A percentile compares a stretch with the other conserved stretches of the same genome.
Evolutionary conservation across 2,329 filamentous ascomycete species (phyloP).

Genomic region (Ceratocystis variospora): DNA sequence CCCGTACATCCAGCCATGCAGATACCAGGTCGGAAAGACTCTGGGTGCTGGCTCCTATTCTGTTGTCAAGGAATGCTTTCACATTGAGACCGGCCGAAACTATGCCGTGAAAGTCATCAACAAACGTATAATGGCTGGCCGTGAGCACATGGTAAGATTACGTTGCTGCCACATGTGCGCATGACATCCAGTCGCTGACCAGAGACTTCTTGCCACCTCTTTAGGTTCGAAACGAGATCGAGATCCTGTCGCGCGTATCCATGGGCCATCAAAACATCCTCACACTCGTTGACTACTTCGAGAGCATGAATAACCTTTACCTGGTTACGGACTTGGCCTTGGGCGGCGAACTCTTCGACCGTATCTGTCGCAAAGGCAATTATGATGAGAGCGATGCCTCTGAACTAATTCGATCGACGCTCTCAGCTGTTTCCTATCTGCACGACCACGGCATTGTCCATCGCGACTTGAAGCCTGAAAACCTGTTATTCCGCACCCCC

Average conservation of each 20-base stretch:
- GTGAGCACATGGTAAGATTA: slow-evolving; percentile 80
- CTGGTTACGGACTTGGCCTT: slow-evolving; percentile 93
- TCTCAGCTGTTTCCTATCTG: slow-evolving; percentile 95
- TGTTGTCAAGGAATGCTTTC: slow-evolving; percentile 96
- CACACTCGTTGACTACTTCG: slow-evolving; percentile 96
- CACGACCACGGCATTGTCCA: slow-evolving; percentile 98
- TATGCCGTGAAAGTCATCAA: slow-evolving; percentile 99
- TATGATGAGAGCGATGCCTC: slow-evolving; percentile 97
- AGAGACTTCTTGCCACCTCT: neutral
- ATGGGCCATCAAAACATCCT: slow-evolving; percentile 98
- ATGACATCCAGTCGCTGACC: neutral
- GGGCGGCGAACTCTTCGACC: slow-evolving; percentile 92
- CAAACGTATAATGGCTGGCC: slow-evolving; percentile 90
- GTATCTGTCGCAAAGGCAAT: slow-evolving; percentile 94
- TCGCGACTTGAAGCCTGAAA: slow-evolving; percentile 94
- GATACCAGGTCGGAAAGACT: slow-evolving; percentile 98
- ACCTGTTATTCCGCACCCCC: slow-evolving; percentile 87
- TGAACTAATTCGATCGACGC: slow-evolving; percentile 82
- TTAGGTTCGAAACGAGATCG: slow-evolving; percentile 93
- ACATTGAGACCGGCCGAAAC: slow-evolving; percentile 93
- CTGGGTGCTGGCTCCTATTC: slow-evolving; percentile 93
- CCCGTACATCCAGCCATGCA: slow-evolving; percentile 77
- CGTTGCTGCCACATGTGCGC: neutral
- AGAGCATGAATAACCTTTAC: slow-evolving; percentile 99
- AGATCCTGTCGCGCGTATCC: slow-evolving; percentile 91